Base-by-base conservation (phyloP, 768 basidiomycete species). In the Tylopilus intermedius region DNA sequence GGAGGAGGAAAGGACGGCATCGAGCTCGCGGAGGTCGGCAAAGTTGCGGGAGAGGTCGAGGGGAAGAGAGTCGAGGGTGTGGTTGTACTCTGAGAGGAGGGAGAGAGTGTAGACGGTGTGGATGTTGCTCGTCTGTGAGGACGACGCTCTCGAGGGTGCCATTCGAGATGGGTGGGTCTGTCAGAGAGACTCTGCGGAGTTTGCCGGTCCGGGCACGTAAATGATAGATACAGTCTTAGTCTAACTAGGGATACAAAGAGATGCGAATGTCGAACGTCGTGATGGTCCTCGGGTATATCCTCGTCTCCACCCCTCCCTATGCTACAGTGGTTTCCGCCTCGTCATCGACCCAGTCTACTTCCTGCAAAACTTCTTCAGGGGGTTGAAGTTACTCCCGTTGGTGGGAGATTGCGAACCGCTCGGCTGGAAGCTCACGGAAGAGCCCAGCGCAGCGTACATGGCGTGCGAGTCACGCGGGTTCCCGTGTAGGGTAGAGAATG, bases 11-110 rank as follows among this genome's bases (percentile, higher is more conserved):
- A 99, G 81, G 54, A 99, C 96, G 52, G 95, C 96, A 70, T 98
- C 96, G 72, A 99, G 89, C 73, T 99, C 96, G 58, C 94, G 90
- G 49, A 99, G 83, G 78, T 99, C 96, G 10, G 88, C 90, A 69
- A 96, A 90, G 71, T 84, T 86, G 70, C 91, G 85, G 11, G 95
- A 95, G 70, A 99, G 84, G 72, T 96, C 93, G 57, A 89, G 79
- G 53, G 95, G 95, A 51, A 98, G 82, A 21, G 93, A 81, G 74
- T 96, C 94, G 69, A 98, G 86, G 26, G 88, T 85, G 70, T 98
- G 93, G 14, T 84, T 85, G 74, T 91, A 93, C 68, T 94, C 90
- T 52, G 80, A 76, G 61, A 93, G 81, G 54, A 90, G 76, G 39
- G 81, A 67, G 57, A 90, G 80, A 8, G 85, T 76, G 71, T 86